These are phyloP conservation scores for Annulohypoxylon nitens DNA, from an alignment of 495 filamentous ascomycete species.

Conservation along the genomic window DNA sequence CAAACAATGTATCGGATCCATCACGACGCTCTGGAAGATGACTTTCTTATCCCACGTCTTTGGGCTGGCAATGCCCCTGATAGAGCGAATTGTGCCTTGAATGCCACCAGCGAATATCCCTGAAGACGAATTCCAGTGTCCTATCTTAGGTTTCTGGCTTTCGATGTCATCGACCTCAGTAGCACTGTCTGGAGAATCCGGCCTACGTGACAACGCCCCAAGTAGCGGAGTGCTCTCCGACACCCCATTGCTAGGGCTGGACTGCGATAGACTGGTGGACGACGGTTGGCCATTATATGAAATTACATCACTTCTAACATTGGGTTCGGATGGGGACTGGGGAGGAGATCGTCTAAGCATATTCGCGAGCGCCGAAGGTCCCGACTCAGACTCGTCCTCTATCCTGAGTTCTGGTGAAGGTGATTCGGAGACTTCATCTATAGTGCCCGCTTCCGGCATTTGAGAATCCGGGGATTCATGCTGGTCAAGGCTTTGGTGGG, in stretches of 20 bases:
- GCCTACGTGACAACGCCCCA: constrained; percentile 43
- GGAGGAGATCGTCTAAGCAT: constrained; percentile 71
- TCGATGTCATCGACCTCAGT: constrained; percentile 56
- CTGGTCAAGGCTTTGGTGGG: constrained; percentile 50
- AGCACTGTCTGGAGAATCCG: constrained; percentile 45
- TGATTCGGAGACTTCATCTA: constrained; percentile 74
- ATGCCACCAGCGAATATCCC: constrained; percentile 25
- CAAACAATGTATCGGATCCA: constrained; percentile 75
- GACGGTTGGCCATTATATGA: constrained; percentile 23
- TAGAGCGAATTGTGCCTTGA: constrained; percentile 29
- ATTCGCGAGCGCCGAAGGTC: constrained; percentile 72
- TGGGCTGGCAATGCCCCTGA: constrained; percentile 62
- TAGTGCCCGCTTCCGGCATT: constrained; percentile 55
- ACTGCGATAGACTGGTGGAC: constrained; percentile 15
- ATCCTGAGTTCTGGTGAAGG: constrained; percentile 60
- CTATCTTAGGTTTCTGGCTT: constrained; percentile 52
- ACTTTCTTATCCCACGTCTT: constrained; percentile 78
- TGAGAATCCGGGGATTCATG: constrained; percentile 34
- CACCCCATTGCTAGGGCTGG: constrained; percentile 29
- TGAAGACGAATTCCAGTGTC: constrained; percentile 10
- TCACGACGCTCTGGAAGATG: constrained; percentile 73
- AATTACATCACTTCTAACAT: neutral
- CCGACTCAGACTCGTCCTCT: constrained; percentile 52
- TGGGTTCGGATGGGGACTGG: constrained; percentile 38
- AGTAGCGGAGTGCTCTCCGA: constrained; percentile 58